Evolutionary conservation across 2,329 filamentous ascomycete genomes (phyloP).

Genomic region (Colletotrichum cuscutae): DNA sequence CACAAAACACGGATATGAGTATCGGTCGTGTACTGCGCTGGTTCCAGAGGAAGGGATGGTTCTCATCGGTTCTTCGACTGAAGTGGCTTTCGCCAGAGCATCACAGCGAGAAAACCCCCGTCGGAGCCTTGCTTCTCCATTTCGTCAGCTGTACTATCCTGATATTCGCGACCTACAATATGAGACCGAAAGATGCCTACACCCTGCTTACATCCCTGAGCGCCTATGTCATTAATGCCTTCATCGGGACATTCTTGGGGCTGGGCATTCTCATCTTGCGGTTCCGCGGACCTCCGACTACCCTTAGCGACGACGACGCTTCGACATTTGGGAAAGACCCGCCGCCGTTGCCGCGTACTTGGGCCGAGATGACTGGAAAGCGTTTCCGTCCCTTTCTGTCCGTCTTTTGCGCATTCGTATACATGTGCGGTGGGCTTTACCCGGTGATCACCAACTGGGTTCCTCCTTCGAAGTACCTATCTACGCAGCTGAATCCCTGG

Average conservation of each 20-base stretch:
- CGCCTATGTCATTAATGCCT: constrained; percentile 47
- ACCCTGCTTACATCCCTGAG: constrained; percentile 44
- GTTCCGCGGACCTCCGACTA: constrained; percentile 44
- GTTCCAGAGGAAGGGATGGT: constrained; percentile 44
- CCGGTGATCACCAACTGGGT: constrained; percentile 47
- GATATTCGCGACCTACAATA: constrained; percentile 46
- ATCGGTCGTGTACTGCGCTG: constrained; percentile 45
- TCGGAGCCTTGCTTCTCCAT: constrained; percentile 48
- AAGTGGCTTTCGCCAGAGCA: constrained; percentile 47
- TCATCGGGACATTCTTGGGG: constrained; percentile 47
- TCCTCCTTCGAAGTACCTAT: constrained; percentile 34
- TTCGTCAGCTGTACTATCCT: constrained; percentile 47
- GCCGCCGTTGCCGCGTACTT: constrained; percentile 38
- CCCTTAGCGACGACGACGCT: constrained; percentile 23
- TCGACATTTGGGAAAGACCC: constrained; percentile 20
- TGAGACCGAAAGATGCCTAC: constrained; percentile 42
- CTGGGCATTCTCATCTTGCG: constrained; percentile 49
- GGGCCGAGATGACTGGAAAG: constrained; percentile 45
- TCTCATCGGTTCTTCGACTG: constrained; percentile 40
- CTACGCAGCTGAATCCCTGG: constrained; percentile 37
- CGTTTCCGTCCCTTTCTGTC: constrained; percentile 44
- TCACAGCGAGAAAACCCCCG: constrained; percentile 48
- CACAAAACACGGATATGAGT: constrained; percentile 48
- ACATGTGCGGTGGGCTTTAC: constrained; percentile 44
- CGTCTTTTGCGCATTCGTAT: constrained; percentile 44